phyloP scores from a whole-genome alignment of 345 rosid species.

The Brassica incana region DNA sequence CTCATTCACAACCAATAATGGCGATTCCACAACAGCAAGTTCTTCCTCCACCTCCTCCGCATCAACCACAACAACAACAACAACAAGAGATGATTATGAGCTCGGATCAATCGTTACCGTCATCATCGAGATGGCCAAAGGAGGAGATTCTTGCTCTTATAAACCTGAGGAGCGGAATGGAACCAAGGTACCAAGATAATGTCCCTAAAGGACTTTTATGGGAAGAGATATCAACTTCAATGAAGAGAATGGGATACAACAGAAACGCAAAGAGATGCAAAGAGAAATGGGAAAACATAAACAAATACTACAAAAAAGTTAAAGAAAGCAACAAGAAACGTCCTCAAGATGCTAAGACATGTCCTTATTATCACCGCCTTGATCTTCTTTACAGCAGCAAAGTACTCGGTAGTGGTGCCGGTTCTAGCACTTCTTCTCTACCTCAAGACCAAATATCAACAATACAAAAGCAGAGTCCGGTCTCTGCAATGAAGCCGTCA shows the following conservation, averaged over 20 bases:
- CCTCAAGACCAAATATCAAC: slow-evolving; percentile 37
- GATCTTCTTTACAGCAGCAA: slow-evolving; percentile 69
- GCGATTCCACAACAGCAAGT: slow-evolving; percentile 56
- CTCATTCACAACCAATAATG: slow-evolving; percentile 43
- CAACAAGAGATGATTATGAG: slow-evolving; percentile 36
- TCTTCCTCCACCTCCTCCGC: slow-evolving; percentile 29
- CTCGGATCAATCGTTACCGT: slow-evolving; percentile 36
- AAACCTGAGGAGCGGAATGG: slow-evolving; percentile 59
- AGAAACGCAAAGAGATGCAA: slow-evolving; percentile 77
- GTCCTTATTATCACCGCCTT: slow-evolving; percentile 84
- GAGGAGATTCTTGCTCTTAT: slow-evolving; percentile 73
- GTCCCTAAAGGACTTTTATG: slow-evolving; percentile 82
- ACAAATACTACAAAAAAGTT: slow-evolving; percentile 87
- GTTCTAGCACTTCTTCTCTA: slow-evolving; percentile 30
- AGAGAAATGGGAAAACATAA: slow-evolving; percentile 93
- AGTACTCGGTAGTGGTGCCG: slow-evolving; percentile 37
- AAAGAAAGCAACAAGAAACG: slow-evolving; percentile 82
- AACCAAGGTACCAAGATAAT: slow-evolving; percentile 60
- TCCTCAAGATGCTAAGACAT: slow-evolving; percentile 85
- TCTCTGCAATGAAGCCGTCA: slow-evolving; percentile 27
- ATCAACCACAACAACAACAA: slow-evolving; percentile 11
- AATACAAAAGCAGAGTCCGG: slow-evolving; percentile 20
- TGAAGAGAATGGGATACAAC: slow-evolving; percentile 66
- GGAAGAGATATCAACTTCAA: slow-evolving; percentile 73
- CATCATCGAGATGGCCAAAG: slow-evolving; percentile 79